Conservation (phyloP, 306 rosid species). For the Senna tora region DNA sequence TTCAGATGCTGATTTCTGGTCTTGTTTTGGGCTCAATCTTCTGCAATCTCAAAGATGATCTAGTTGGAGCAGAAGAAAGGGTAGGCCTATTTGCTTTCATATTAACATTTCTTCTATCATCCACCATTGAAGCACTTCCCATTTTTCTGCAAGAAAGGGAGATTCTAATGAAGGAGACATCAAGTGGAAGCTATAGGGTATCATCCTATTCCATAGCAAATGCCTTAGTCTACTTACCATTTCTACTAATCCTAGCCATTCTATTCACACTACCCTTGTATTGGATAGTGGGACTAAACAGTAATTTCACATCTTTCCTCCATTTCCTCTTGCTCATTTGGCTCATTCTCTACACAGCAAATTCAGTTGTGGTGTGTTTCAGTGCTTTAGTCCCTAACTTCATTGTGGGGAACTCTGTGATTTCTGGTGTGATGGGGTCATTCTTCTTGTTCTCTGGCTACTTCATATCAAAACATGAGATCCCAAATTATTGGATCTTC, state of each 20-base stretch:
- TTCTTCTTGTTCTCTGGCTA: slow-evolving; percentile 83
- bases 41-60: slow-evolving; percentile 59
- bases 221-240: slow-evolving; percentile 73
- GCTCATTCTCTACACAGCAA: slow-evolving; percentile 77
- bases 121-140: slow-evolving; percentile 75
- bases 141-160: slow-evolving; percentile 79
- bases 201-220: slow-evolving; percentile 82
- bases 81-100: slow-evolving; percentile 82
- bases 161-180: slow-evolving; percentile 77
- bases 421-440: slow-evolving; percentile 78
- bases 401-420: slow-evolving; percentile 80
- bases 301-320: slow-evolving; percentile 58
- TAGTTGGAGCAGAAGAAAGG: slow-evolving; percentile 71
- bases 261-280: slow-evolving; percentile 72
- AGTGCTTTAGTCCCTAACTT: slow-evolving; percentile 82
- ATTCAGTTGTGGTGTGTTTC: slow-evolving; percentile 82
- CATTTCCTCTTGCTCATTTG: slow-evolving; percentile 70
- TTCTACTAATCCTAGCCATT: slow-evolving; percentile 71
- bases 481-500: slow-evolving; percentile 76
- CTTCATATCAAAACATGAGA: slow-evolving; percentile 70
- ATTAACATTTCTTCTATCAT: slow-evolving; percentile 61
- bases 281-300: slow-evolving; percentile 78
- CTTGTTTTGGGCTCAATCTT: slow-evolving; percentile 76
- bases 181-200: slow-evolving; percentile 79
- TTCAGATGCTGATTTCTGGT: slow-evolving; percentile 76